Percentiles rank a stretch among this genome's conserved stretches.
Evolutionary conservation across 2,329 filamentous ascomycete species (phyloP).

Genomic region (Fusarium nygamai): DNA sequence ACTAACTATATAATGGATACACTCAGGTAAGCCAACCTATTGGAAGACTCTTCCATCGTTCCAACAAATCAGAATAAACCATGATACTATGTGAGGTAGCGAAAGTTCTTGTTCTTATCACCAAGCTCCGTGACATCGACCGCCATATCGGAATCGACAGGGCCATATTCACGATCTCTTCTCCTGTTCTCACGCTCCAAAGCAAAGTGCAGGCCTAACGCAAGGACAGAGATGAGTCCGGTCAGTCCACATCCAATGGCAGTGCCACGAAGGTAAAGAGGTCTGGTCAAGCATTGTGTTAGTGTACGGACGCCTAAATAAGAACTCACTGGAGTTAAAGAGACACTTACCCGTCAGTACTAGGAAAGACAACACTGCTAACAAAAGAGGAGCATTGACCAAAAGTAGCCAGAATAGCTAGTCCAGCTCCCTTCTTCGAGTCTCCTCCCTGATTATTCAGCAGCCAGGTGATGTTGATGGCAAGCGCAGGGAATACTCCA

Average conservation of each 20-base stretch:
- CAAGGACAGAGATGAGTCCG: background rate
- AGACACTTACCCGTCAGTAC: constrained; percentile 8
- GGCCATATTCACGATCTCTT: constrained; percentile 4
- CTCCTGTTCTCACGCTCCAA: constrained; percentile 7
- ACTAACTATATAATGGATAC: fast-evolving
- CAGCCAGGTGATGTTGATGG: constrained; percentile 26
- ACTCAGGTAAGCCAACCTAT: fast-evolving
- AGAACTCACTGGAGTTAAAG: fast-evolving
- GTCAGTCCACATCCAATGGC: constrained; percentile 23
- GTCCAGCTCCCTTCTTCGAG: constrained; percentile 6
- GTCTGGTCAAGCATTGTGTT: background rate
- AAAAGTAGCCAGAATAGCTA: constrained; percentile 5
- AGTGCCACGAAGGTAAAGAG: constrained; percentile 3
- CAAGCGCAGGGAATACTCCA: constrained; percentile 16
- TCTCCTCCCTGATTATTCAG: constrained; percentile 27
- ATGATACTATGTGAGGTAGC: background rate
- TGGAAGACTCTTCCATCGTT: fast-evolving
- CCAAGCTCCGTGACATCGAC: constrained; percentile 17
- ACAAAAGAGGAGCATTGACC: constrained; percentile 18
- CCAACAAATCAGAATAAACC: background rate
- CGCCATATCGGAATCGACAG: constrained; percentile 3
- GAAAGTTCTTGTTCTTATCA: constrained; percentile 20
- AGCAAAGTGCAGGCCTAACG: constrained; percentile 7
- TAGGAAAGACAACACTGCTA: constrained; percentile 17
- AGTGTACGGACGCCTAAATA: background rate